Evolutionary conservation across 73 alveolate genomes (phyloP), one percentile per base, ranked within the genome.

Genomic region (Paramecium primaurelia): DNA sequence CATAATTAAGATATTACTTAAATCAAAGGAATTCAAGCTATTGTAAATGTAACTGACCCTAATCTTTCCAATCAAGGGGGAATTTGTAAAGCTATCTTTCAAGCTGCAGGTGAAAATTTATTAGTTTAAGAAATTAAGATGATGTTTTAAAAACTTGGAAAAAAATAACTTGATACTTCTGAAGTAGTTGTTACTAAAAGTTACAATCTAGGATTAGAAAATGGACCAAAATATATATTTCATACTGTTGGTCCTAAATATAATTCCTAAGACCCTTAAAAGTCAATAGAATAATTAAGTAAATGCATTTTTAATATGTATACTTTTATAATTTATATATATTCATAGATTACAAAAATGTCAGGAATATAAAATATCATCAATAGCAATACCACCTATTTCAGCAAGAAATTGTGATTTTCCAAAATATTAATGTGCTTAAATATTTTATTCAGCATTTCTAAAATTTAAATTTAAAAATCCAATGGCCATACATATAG

Each of bases 311-410:
- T 64, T 10, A 64, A 64, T 8, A 64, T 64, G 84, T 64, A 64
- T n/a, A 4, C 3, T 14, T 49, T 18, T 54, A 49, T 1, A 28
- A 32, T 28, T 64, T 32, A 64, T 6, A 28, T 10, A 26, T 25
- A 2, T 28, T 14, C 4, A 3, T 64, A 64, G 84, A 32, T 64
- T 64, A 34, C 1, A 6, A 64, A 32, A 64, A 64, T 64, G 84
- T 28, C 28, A 64, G 12, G 84, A 64, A 64, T 64, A 12, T 6
- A 28, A 34, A 11, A 64, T 64, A 25, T 2, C 20, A 12, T 25
- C 84, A 11, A 68, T 95, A 44, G 92, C 97, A 3, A 95, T 95
- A 26, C 98, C 98, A 10, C 95, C 98, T 14, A 94, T 95, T 38
- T 95, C 98, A 1, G 86, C 94, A 16, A 97, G 96, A 16, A 75